A percentile compares a stretch with the other conserved stretches of the same genome.
Conservation (phyloP, 2,329 filamentous ascomycete species). For the Didymella keratinophila region DNA sequence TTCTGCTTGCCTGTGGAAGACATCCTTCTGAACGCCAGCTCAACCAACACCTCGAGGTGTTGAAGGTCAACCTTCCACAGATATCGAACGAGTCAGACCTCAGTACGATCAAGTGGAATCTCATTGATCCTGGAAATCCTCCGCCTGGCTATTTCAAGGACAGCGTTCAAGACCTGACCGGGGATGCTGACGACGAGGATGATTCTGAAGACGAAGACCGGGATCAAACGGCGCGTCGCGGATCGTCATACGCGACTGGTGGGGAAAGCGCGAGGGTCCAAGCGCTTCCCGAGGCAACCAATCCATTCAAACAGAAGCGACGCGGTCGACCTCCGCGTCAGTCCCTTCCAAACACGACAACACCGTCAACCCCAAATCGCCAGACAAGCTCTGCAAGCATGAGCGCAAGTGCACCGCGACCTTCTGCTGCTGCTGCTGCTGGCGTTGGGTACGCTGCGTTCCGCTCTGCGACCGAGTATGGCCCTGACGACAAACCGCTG, state of each 20-base stretch:
- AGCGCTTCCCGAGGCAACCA: constrained; percentile 40
- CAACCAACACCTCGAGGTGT: constrained; percentile 65
- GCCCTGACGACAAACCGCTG: constrained; percentile 47
- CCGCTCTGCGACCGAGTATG: constrained; percentile 37
- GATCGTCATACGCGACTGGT: constrained; percentile 31
- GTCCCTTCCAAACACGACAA: constrained; percentile 35
- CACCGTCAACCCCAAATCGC: constrained; percentile 29
- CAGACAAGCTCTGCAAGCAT: constrained; percentile 27
- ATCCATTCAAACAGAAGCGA: constrained; percentile 45
- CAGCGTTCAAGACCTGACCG: constrained; percentile 32
- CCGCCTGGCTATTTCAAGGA: constrained; percentile 46
- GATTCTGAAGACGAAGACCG: constrained; percentile 43
- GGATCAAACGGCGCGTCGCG: constrained; percentile 16
- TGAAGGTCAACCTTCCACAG: constrained; percentile 54
- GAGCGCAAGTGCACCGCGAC: constrained; percentile 38
- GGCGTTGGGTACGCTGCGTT: constrained; percentile 56
- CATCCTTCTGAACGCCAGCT: constrained; percentile 66
- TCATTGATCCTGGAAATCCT: constrained; percentile 65
- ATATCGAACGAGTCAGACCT: constrained; percentile 61
- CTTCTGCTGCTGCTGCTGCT: constrained; percentile 7
- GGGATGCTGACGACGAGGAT: constrained; percentile 48
- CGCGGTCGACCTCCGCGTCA: constrained; percentile 49
- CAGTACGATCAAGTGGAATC: constrained; percentile 67
- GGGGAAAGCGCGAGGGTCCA: constrained; percentile 36
- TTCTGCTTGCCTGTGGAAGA: constrained; percentile 67